Evolutionary conservation across 345 rosid genomes (phyloP).

Genomic region (Eucalyptus erythrocorys): DNA sequence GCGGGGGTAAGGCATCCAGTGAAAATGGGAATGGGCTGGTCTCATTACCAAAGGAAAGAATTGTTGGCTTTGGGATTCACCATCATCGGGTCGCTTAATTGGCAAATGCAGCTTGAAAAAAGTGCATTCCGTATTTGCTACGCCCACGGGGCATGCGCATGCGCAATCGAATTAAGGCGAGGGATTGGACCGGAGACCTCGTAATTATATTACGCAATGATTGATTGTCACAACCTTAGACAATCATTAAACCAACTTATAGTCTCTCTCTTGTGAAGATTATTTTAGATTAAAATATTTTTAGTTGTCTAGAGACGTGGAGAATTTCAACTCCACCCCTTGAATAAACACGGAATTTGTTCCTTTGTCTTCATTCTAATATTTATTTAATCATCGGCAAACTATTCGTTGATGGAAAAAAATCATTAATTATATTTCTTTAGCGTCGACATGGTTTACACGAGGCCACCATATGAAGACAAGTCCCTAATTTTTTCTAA

Average conservation of each 20-base stretch:
- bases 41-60: background rate
- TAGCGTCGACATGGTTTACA: background rate
- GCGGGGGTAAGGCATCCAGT: background rate
- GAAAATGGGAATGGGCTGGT: background rate
- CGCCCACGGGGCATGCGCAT: background rate
- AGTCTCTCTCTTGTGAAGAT: background rate
- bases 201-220: background rate
- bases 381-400: background rate
- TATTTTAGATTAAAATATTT: background rate
- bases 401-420: background rate
- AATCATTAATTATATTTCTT: too few relatives aligned
- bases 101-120: background rate
- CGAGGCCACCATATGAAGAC: background rate
- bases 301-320: background rate
- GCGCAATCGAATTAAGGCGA: background rate
- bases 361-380: too few relatives aligned
- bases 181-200: background rate
- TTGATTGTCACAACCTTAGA: background rate
- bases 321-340: background rate
- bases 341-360: background rate
- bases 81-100: background rate
- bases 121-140: background rate
- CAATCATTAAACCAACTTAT: background rate
- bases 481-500: background rate
- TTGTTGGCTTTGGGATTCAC: background rate